Evolutionary conservation across 179 eudicot genomes (phyloP).

Genomic region (Sideroxylon spinosum): DNA sequence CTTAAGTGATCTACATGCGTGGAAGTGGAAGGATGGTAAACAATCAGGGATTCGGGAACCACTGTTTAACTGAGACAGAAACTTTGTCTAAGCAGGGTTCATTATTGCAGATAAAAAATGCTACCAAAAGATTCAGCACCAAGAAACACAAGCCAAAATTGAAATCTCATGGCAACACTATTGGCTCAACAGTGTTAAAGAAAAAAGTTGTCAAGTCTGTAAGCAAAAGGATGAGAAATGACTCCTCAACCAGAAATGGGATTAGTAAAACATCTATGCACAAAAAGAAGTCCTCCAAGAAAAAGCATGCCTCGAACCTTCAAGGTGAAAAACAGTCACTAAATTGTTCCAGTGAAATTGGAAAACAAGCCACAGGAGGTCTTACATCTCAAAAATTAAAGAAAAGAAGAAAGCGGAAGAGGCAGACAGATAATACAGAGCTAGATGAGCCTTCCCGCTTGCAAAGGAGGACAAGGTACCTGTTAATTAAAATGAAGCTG

Average conservation of each 20-base stretch:
- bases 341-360: constrained; percentile 22
- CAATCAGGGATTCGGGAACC: constrained; percentile 6
- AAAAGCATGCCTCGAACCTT: constrained; percentile 21
- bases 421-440: constrained; percentile 37
- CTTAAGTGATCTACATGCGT: constrained; percentile 9
- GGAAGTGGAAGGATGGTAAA: constrained; percentile 3
- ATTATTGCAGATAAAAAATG: constrained; percentile 31
- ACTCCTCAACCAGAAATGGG: constrained; percentile 16
- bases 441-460: constrained; percentile 62
- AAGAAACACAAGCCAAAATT: constrained; percentile 30
- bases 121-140: constrained; percentile 20
- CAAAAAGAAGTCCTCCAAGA: constrained; percentile 29
- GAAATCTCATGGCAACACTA: constrained; percentile 18
- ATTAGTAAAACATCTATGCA: constrained; percentile 15
- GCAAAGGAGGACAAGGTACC: constrained; percentile 75
- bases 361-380: constrained; percentile 22
- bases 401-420: constrained; percentile 43
- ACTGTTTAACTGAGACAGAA: neutral
- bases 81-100: constrained; percentile 7
- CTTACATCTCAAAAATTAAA: constrained; percentile 30
- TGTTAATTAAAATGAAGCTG: constrained; percentile 70
- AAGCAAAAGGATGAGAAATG: constrained; percentile 22
- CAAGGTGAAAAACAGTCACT: constrained; percentile 19
- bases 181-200: constrained; percentile 21
- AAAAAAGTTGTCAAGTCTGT: constrained; percentile 15